Evolutionary conservation across 805 yeast species (phyloP), one percentile per base, ranked within the genome.

Genomic region (Priceomyces medius): DNA sequence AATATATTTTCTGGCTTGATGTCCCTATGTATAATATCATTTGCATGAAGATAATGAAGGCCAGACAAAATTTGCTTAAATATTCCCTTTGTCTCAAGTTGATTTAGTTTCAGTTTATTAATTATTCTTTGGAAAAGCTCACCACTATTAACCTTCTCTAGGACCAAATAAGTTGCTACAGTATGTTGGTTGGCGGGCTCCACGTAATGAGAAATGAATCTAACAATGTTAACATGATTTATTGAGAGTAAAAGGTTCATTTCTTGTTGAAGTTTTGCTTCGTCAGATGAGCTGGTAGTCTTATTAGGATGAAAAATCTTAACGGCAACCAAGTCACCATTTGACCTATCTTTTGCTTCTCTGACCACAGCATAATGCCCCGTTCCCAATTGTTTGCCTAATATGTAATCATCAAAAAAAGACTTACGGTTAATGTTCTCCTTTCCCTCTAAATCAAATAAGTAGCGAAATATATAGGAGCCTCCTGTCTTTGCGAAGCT

Each of bases 331-430:
- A 73, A 61, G 37, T 74, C 73, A 0, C 88, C 88, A 0, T 81
- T 73, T 6, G 61, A 58, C 49, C 80, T 75, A 46, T 77, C 73
- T 6, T 69, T 67, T 2, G 88, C 88, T 49, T 83, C 86, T 54
- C 80, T 82, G 3, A 85, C 93, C n/a, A 80, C 79, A 0, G 93
- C 91, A 53, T 85, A 85, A 60, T 85, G 91, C 0, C 93, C 93
- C 3, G 83, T 64, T 0, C 93, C 93, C 17, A 85, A 61, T 47
- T 81, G 78, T 41, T 68, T 71, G 0, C 86, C 87, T 14, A 78
- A 44, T 5, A 75, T 66, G 50, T 77, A 78, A 42, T 75, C 74
- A 52, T 82, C 85, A 46, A 74, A 78, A 40, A 85, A 79, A 2
- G 83, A 70, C n/a, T 41, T 58, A 33, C 47, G n/a, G 41, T 44